These are phyloP conservation scores for Silene vulgaris DNA, from an alignment of 179 eudicot species.

Conservation along the genomic window DNA sequence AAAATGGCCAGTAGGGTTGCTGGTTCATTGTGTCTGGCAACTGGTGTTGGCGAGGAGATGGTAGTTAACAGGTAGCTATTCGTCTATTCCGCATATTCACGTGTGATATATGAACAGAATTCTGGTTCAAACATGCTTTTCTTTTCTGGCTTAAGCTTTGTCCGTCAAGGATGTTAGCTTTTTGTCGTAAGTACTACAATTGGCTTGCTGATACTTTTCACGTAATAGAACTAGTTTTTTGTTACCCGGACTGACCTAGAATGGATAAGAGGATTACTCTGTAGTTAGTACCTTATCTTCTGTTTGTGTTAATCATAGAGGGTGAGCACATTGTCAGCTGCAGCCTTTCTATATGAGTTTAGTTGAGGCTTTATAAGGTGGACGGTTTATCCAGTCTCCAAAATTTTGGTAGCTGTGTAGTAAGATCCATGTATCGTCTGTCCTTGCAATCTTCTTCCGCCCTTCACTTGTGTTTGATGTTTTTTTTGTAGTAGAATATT, in stretches of 20 bases:
- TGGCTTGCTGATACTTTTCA: not conserved
- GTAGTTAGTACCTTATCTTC: not conserved
- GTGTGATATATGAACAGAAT: not conserved
- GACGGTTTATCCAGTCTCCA: not conserved
- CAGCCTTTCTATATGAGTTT: not conserved
- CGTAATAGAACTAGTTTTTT: not conserved
- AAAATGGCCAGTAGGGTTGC: constrained; percentile 99
- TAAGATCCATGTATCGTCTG: not conserved
- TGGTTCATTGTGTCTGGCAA: constrained; percentile 92
- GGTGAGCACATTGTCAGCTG: constrained; percentile 13
- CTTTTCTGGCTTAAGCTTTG: not conserved
- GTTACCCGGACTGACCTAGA: not conserved
- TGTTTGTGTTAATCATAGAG: constrained; percentile 4
- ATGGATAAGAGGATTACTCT: not conserved
- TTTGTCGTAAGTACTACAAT: not conserved
- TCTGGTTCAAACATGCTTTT: not conserved
- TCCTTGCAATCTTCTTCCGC: not conserved
- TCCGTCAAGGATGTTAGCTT: not conserved
- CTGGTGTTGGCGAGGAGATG: constrained; percentile 96
- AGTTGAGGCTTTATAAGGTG: not conserved
- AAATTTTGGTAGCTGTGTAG: not conserved
- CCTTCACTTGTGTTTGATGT: constrained; percentile 10
- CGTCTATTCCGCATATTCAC: not conserved
- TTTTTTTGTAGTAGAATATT: not conserved
- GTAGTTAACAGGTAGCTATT: constrained; percentile 58